Base-by-base conservation (phyloP, 345 rosid species). In the Gossypium sturtianum region DNA sequence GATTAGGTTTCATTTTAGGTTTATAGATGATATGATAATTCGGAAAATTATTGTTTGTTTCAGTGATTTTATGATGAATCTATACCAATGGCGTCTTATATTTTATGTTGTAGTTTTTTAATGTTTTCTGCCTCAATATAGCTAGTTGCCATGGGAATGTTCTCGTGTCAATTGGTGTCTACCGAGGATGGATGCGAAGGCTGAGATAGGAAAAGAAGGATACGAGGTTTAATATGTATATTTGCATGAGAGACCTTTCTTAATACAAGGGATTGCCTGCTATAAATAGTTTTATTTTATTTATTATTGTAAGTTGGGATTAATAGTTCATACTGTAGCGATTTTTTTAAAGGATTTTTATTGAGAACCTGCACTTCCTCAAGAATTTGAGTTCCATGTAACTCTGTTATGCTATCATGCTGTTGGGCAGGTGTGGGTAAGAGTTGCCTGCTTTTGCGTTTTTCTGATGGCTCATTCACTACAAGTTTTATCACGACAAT, bases 381-480 rank as follows among this genome's bases (percentile, higher is more conserved):
- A 12, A 10, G 23, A 38, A 7, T 47, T 20, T 29, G 51, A 45
- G 11, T 68, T 61, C 17, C 53, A 27, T 57, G 44, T 66, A 43
- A 2, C 57, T 66, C 56, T 61, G 27, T 71, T 23, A 20, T 43
- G 56, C 72, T 59, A 43, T 52, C 60, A 19, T 73, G 64, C 61
- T 62, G n/a, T 66, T 66, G 48, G 41, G 34, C 82, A 90, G 96
- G 96, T 85, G 96, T 89, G 44, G 96, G 96, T 77, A 93, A 93
- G 89, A 93, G 97, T 89, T 93, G 98, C 81, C 90, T 93, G 76
- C 98, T 93, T 66, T 78, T 93, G 80, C 85, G 94, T 74, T 93
- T 93, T 84, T 93, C 97, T 0, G 97, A 91, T 81, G 98, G 98
- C 69, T 93, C 98, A 63, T 93, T 93, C 76, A 93, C 98, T n/a